Base-by-base conservation (phyloP, 768 basidiomycete species). In the Pisolithus tinctorius region DNA sequence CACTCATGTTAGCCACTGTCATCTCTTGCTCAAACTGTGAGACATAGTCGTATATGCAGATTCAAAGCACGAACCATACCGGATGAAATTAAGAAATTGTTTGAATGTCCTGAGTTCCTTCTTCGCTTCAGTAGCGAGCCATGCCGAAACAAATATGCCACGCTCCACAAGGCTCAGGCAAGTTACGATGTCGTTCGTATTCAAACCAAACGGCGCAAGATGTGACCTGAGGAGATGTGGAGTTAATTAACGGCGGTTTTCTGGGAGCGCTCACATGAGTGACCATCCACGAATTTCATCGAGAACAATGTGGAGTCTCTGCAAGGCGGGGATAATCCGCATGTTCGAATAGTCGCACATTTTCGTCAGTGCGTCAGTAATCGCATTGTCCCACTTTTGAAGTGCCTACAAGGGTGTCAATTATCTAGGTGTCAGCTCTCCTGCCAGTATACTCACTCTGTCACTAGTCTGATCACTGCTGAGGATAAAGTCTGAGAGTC, bases 241-340 rank as follows among this genome's bases (percentile, higher is more conserved):
- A 51, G 45, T 25, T 42, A 25, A 36, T 37, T 52, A 26, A 46
- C 50, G 47, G 49, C 53, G 48, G 53, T 16, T 57, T 57, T 51
- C 50, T 29, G 36, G 55, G 48, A 43, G 58, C 69, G 66, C 74
- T 68, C 68, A 89, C 89, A 90, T 63, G 55, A 73, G 69, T 27
- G 86, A 77, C 87, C 89, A 93, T 42, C 88, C 90, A 56, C 78
- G 75, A 49, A 89, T 72, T 70, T 93, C 89, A 60, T 88, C 82
- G 56, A 93, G 60, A 13, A 92, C 73, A 40, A 93, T 71, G 61
- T 87, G 80, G 34, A 91, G 65, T 30, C 90, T 80, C 64, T 93
- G 89, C 48, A 82, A 80, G 29, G 88, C 87, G 27, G 86, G 86
- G 7, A 80, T 76, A 29, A 89, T 68, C 46, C 81, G 79, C 55